Conservation (phyloP, 2,329 filamentous ascomycete genomes). For the Clarireedia monteithiana region DNA sequence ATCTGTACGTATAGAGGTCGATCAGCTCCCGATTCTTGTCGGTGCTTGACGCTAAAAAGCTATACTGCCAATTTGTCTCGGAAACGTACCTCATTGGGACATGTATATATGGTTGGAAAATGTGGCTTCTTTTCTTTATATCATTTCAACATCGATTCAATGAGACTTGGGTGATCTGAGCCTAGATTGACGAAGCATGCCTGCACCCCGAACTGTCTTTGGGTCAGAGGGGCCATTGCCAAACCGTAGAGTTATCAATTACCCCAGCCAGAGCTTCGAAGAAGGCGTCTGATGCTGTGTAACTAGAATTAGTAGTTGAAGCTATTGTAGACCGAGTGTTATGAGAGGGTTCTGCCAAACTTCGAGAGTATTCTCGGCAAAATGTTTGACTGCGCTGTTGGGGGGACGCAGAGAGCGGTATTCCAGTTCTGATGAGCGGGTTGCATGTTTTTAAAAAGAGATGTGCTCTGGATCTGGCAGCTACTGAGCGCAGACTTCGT, state of each 20-base stretch:
- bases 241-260: slow-evolving; percentile 26
- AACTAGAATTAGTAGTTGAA: neutral
- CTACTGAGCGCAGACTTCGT: too few species aligned
- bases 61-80: neutral
- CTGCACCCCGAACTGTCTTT: neutral
- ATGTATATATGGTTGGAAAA: slow-evolving; percentile 61
- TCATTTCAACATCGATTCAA: slow-evolving; percentile 63
- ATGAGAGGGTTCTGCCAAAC: too few species aligned
- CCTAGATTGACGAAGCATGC: slow-evolving; percentile 43
- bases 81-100: slow-evolving; percentile 45
- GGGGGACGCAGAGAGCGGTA: too few species aligned
- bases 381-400: too few species aligned
- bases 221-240: slow-evolving; percentile 22
- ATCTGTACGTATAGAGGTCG: slow-evolving; percentile 34
- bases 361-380: too few species aligned
- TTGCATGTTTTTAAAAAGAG: too few species aligned
- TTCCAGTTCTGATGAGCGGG: too few species aligned
- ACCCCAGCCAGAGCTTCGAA: neutral
- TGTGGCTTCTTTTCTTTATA: slow-evolving; percentile 50
- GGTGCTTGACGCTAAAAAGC: neutral
- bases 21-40: neutral
- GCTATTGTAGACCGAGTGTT: too few species aligned
- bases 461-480: too few species aligned
- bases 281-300: neutral
- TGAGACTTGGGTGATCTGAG: slow-evolving; percentile 55